Percentiles rank a stretch among this genome's conserved stretches.
Evolutionary conservation across 305 asterid species (phyloP).

Genomic region (Fraxinus floribunda): DNA sequence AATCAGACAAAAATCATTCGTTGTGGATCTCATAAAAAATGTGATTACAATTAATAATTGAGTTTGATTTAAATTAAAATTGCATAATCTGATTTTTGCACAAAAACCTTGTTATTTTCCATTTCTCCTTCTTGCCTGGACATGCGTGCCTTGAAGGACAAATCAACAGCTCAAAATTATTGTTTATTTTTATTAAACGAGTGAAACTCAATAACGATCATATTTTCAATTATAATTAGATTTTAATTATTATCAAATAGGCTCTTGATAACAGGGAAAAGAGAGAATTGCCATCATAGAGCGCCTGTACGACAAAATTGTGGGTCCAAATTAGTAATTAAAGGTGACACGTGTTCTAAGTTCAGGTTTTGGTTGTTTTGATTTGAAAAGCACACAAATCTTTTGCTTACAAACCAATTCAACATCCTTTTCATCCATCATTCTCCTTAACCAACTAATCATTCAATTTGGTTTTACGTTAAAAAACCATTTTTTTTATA

Average conservation of each 20-base stretch:
- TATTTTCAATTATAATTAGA: too few relatives aligned
- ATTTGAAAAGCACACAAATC: slow-evolving; percentile 7
- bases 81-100: background rate
- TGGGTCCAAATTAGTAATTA: background rate
- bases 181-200: too few relatives aligned
- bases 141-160: background rate
- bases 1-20: too few relatives aligned
- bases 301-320: background rate
- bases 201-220: too few relatives aligned
- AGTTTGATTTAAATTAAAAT: too few relatives aligned
- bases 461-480: background rate
- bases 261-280: background rate
- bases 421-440: background rate
- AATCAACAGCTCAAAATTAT: background rate
- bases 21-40: too few relatives aligned
- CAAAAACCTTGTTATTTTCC: background rate
- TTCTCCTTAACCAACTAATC: background rate
- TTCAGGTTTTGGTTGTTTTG: slow-evolving; percentile 3
- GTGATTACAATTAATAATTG: too few relatives aligned
- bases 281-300: background rate
- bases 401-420: background rate
- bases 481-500: background rate
- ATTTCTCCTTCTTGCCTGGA: background rate
- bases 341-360: background rate
- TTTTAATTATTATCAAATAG: too few relatives aligned